Percentiles rank a stretch among this genome's conserved stretches.
Conservation (phyloP, 495 filamentous ascomycete genomes). For the Entonaema liquescens region DNA sequence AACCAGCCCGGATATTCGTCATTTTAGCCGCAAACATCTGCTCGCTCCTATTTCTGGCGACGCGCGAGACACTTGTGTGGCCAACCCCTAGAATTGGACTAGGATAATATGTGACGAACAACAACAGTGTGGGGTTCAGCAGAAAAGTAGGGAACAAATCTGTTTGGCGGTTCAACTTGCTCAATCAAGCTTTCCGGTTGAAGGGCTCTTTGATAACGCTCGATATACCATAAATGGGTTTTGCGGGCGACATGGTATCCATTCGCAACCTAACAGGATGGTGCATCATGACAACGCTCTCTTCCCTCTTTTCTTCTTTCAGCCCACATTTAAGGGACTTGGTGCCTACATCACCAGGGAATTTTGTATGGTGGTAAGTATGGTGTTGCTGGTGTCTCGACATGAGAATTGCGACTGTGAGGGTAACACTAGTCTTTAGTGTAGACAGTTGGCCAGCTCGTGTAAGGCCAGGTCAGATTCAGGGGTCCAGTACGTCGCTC, state of each 20-base stretch:
- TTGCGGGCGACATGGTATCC: slow-evolving; percentile 36
- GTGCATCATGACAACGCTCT: slow-evolving; percentile 4
- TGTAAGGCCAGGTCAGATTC: slow-evolving; percentile 29
- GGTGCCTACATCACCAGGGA: slow-evolving; percentile 19
- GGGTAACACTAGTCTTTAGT: slow-evolving; percentile 21
- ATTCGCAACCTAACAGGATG: slow-evolving; percentile 18
- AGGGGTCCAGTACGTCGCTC: slow-evolving; percentile 33
- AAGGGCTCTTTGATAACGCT: slow-evolving; percentile 29
- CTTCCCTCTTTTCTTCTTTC: slow-evolving; percentile 10
- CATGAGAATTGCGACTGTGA: slow-evolving; percentile 18
- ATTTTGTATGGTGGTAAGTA: slow-evolving; percentile 11
- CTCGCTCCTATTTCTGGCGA: slow-evolving; percentile 29
- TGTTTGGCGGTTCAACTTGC: slow-evolving; percentile 40
- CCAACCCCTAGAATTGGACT: slow-evolving; percentile 11
- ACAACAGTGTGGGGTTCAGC: slow-evolving; percentile 31
- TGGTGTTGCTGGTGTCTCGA: slow-evolving; percentile 30
- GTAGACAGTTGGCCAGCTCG: slow-evolving; percentile 13
- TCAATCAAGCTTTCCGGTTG: slow-evolving; percentile 37
- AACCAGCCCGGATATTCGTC: slow-evolving; percentile 28
- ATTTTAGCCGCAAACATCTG: slow-evolving; percentile 39
- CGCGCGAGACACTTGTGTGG: slow-evolving; percentile 30
- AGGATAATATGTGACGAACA: slow-evolving; percentile 25
- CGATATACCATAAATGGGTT: slow-evolving; percentile 36
- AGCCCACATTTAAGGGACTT: slow-evolving; percentile 5
- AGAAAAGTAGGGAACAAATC: slow-evolving; percentile 12